Percentiles rank a stretch among this genome's conserved stretches.
These are phyloP conservation scores for Mycena haematopus DNA, from an alignment of 768 basidiomycete genomes.

Conservation along the genomic window DNA sequence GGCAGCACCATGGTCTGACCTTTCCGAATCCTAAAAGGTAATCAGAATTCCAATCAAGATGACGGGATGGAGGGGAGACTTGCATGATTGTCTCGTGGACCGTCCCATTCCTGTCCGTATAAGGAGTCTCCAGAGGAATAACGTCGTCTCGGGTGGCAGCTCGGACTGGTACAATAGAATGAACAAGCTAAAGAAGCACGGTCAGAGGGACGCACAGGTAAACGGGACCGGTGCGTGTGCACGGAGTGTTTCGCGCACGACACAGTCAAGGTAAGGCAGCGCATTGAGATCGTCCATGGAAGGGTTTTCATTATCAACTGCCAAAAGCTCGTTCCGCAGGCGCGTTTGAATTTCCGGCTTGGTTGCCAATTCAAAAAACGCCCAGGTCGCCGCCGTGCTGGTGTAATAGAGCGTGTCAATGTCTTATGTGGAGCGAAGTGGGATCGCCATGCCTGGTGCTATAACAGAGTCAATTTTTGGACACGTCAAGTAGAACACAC, in stretches of 20 bases:
- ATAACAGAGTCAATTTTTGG: neutral
- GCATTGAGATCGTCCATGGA: neutral
- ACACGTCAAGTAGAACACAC: neutral
- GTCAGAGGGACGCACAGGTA: neutral
- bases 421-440: neutral
- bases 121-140: neutral
- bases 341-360: neutral
- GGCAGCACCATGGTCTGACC: neutral
- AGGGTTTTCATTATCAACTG: neutral
- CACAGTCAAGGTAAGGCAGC: neutral
- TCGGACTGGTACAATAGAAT: neutral
- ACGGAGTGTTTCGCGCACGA: neutral
- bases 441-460: neutral
- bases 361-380: neutral
- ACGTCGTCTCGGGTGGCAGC: neutral
- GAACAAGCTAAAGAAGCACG: neutral
- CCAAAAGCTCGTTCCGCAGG: neutral
- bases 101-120: neutral
- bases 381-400: neutral
- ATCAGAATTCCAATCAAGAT: neutral
- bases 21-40: neutral
- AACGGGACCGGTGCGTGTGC: neutral
- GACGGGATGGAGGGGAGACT: neutral
- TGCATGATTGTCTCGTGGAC: neutral
- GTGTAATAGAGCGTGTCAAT: neutral